Percentiles rank a stretch among this genome's conserved stretches.
Evolutionary conservation across 192 early-diverging fungal genomes (phyloP).

Genomic region (Cladochytrium replicatum): DNA sequence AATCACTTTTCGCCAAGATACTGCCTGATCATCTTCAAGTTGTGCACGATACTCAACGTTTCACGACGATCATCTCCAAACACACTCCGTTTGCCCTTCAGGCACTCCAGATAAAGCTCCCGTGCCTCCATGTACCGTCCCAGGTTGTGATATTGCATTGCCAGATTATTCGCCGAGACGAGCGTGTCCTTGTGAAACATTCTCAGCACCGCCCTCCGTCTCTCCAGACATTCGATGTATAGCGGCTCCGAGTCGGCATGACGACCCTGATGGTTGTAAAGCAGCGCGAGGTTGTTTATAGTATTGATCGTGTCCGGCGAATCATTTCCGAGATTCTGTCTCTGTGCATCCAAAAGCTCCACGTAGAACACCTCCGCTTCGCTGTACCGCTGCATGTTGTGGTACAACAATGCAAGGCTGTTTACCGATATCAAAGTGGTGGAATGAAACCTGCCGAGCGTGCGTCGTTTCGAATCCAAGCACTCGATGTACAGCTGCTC

Average conservation of each 20-base stretch:
- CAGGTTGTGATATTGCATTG: not conserved
- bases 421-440: not conserved
- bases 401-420: not conserved
- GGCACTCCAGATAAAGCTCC: not conserved
- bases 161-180: not conserved
- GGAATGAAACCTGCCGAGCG: not conserved
- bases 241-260: not conserved
- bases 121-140: not conserved
- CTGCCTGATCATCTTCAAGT: too few species aligned
- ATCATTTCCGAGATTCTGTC: not conserved
- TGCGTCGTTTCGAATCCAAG: not conserved
- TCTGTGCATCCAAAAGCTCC: not conserved
- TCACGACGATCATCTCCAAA: not conserved
- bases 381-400: not conserved
- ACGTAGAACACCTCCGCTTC: not conserved
- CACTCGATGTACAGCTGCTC: not conserved
- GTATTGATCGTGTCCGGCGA: not conserved
- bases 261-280: not conserved
- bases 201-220: not conserved
- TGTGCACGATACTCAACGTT: too few species aligned
- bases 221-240: not conserved
- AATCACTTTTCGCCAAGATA: too few species aligned
- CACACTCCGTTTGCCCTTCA: not conserved
- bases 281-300: not conserved
- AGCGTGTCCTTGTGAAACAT: not conserved